These are phyloP conservation scores for Tulasnella sp. DNA, from an alignment of 768 basidiomycete genomes.

Conservation along the genomic window DNA sequence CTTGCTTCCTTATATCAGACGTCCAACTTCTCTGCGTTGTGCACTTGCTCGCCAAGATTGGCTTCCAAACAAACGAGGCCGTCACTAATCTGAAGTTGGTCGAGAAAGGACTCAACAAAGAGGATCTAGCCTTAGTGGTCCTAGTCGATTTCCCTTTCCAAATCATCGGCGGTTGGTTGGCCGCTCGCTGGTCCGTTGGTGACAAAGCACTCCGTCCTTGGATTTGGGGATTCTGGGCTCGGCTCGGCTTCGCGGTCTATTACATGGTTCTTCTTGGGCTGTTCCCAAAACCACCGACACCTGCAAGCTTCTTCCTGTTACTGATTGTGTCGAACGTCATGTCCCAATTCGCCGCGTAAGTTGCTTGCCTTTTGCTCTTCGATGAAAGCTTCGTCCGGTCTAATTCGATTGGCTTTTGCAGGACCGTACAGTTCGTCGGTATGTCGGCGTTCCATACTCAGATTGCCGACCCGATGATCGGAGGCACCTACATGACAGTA, in stretches of 20 bases:
- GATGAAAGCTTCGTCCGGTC: background rate
- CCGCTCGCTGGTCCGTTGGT: slow-evolving; percentile 87
- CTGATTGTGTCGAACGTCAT: slow-evolving; percentile 81
- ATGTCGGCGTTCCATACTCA: slow-evolving; percentile 99
- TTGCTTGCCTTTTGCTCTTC: slow-evolving; percentile 26
- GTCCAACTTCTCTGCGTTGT: slow-evolving; percentile 84
- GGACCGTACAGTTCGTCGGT: slow-evolving; percentile 98
- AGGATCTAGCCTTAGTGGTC: slow-evolving; percentile 94
- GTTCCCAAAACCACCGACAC: slow-evolving; percentile 79
- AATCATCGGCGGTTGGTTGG: slow-evolving; percentile 91
- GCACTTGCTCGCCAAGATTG: slow-evolving; percentile 91
- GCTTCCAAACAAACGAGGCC: slow-evolving; percentile 92
- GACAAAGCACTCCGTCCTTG: slow-evolving; percentile 81
- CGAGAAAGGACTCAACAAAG: slow-evolving; percentile 93
- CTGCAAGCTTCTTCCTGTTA: slow-evolving; percentile 69
- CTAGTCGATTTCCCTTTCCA: slow-evolving; percentile 98
- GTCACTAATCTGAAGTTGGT: slow-evolving; percentile 91
- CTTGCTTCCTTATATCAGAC: slow-evolving; percentile 54
- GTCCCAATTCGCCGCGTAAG: slow-evolving; percentile 83
- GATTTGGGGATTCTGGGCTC: slow-evolving; percentile 89
- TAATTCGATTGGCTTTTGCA: slow-evolving; percentile 42
- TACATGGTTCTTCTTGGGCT: slow-evolving; percentile 77
- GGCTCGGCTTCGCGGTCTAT: slow-evolving; percentile 70
- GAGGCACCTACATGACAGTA: slow-evolving; percentile 99
- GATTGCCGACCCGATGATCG: slow-evolving; percentile 94